These are phyloP conservation scores for Fusarium sp. DNA, from an alignment of 2,329 filamentous ascomycete species.

Conservation along the genomic window DNA sequence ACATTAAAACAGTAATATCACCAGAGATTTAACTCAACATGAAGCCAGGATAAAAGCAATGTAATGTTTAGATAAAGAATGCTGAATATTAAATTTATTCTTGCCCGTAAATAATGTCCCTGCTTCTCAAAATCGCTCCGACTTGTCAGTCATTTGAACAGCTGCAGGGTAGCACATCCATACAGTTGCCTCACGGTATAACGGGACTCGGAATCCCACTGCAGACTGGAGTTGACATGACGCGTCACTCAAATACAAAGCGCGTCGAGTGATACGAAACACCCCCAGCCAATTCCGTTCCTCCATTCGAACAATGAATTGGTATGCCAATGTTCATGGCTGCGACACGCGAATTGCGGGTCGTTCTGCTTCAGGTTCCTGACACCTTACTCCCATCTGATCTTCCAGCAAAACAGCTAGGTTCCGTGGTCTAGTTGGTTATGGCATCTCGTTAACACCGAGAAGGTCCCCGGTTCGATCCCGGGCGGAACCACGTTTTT, in stretches of 20 bases:
- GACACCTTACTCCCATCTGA: rapidly evolving
- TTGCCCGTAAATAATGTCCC: background rate
- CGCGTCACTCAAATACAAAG: background rate
- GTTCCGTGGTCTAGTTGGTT: conserved; percentile 21
- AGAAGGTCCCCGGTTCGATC: conserved; percentile 21
- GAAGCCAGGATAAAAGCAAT: rapidly evolving
- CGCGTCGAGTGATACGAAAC: background rate
- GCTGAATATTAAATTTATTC: rapidly evolving
- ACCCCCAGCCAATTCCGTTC: background rate
- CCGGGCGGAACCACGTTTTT: conserved; percentile 12
- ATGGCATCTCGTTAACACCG: conserved; percentile 23
- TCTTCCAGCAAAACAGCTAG: background rate
- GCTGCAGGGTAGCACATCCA: background rate
- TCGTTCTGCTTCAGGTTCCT: rapidly evolving
- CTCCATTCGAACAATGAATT: background rate
- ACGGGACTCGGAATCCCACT: background rate
- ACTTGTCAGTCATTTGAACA: background rate
- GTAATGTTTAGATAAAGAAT: rapidly evolving
- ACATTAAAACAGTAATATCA: rapidly evolving
- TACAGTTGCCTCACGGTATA: background rate
- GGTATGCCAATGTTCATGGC: no score
- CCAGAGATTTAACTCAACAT: rapidly evolving
- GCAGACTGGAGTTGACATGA: background rate
- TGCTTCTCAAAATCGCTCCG: background rate
- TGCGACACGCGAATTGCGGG: no score